Conservation (phyloP, 2,329 filamentous ascomycete species). For the Cladophialophora chaetospira region DNA sequence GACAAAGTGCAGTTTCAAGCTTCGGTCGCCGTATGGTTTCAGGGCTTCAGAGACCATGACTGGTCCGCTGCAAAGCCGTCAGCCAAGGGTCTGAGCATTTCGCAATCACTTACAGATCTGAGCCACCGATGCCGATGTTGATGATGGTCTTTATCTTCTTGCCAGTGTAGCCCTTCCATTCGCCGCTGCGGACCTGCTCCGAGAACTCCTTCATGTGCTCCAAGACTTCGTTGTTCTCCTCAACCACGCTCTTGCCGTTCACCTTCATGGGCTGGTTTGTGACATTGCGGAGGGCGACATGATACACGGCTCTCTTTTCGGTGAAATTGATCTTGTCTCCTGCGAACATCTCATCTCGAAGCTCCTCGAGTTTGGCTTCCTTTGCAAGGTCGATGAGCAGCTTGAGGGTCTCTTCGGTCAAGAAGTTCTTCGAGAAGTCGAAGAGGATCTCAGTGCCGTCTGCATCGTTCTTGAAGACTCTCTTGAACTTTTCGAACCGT, state of each 20-base stretch:
- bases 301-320: constrained; percentile 93
- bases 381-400: constrained; percentile 87
- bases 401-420: constrained; percentile 87
- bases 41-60: constrained; percentile 99
- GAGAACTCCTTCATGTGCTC: constrained; percentile 99
- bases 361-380: constrained; percentile 86
- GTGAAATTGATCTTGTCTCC: constrained; percentile 99
- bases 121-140: constrained; percentile 98
- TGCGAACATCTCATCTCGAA: constrained; percentile 95
- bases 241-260: constrained; percentile 89
- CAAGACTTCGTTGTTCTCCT: constrained; percentile 86
- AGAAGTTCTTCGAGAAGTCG: constrained; percentile 99
- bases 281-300: constrained; percentile 89
- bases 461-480: constrained; percentile 75
- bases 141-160: constrained; percentile 96
- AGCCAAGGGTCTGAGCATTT: too few relatives aligned
- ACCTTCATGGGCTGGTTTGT: constrained; percentile 79
- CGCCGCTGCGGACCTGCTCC: constrained; percentile 87
- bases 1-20: constrained; percentile 92
- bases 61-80: constrained; percentile 65
- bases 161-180: constrained; percentile 96
- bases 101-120: constrained; percentile 95
- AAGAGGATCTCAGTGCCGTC: constrained; percentile 88
- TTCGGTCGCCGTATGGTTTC: constrained; percentile 86
- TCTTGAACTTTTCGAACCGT: constrained; percentile 88